These are phyloP conservation scores for Ceratobasidium sp. DNA, from an alignment of 1,284 basidiomycete genomes.

Conservation along the genomic window DNA sequence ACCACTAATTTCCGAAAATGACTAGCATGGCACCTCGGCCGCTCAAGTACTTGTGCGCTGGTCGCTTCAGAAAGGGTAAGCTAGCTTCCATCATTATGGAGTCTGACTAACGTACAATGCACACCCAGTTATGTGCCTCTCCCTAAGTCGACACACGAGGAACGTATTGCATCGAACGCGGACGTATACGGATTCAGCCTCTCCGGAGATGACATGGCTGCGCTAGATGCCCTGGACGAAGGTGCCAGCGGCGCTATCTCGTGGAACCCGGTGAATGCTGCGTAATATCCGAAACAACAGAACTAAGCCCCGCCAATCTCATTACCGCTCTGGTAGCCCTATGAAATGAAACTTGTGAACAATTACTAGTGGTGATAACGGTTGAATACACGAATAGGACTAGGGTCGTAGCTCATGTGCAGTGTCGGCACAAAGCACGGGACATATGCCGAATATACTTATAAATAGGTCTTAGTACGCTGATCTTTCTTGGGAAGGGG, in stretches of 20 bases:
- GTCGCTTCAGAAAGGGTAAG: conserved; percentile 85
- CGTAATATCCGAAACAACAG: conserved; percentile 43
- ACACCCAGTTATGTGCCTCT: conserved; percentile 66
- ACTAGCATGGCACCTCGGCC: conserved; percentile 69
- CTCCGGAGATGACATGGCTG: conserved; percentile 63
- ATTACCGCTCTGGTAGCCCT: no score
- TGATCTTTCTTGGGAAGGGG: no score
- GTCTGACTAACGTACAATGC: neutral
- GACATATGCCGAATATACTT: no score
- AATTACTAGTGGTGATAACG: no score
- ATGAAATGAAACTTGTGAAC: no score
- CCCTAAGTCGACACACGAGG: conserved; percentile 70
- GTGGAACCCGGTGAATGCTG: conserved; percentile 60
- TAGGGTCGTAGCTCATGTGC: no score
- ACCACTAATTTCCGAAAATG: conserved; percentile 51
- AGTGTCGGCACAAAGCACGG: no score
- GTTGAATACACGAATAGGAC: no score
- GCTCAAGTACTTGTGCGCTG: conserved; percentile 86
- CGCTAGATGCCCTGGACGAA: conserved; percentile 70
- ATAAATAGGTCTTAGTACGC: no score
- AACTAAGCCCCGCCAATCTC: no score
- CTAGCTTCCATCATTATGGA: conserved; percentile 30
- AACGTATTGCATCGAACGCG: conserved; percentile 70
- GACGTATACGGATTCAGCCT: conserved; percentile 73
- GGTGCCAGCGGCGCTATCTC: conserved; percentile 60